phyloP scores from a whole-genome alignment of 345 rosid genomes.

The Mercurialis annua region DNA sequence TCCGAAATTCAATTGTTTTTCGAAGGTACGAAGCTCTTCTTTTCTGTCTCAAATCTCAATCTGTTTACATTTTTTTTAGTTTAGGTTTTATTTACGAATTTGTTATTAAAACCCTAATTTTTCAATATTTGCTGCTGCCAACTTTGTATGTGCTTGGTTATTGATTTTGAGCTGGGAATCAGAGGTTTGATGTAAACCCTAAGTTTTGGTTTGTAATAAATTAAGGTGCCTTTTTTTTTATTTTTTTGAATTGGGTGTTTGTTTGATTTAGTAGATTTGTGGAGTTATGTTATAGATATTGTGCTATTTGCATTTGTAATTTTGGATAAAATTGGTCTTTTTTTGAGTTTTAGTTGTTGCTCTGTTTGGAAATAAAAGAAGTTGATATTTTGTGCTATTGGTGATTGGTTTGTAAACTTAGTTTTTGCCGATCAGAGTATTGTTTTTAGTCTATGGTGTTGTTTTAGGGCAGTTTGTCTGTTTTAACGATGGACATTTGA shows the following conservation, averaged over 20 bases:
- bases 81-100: slow-evolving; percentile 28
- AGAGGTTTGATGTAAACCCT: slow-evolving; percentile 39
- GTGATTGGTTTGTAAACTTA: slow-evolving; percentile 5
- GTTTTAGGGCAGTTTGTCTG: slow-evolving; percentile 1
- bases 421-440: slow-evolving; percentile 24
- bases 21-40: slow-evolving; percentile 20
- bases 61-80: not conserved
- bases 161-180: slow-evolving; percentile 14
- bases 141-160: slow-evolving; percentile 17
- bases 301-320: slow-evolving; percentile 6
- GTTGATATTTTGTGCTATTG: slow-evolving; percentile 8
- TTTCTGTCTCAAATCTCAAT: not conserved
- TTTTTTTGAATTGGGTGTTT: slow-evolving; percentile 11
- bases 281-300: not conserved
- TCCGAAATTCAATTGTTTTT: slow-evolving; percentile 32
- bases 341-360: slow-evolving; percentile 19
- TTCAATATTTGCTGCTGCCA: slow-evolving; percentile 2
- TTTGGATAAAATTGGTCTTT: not conserved
- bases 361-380: slow-evolving; percentile 20
- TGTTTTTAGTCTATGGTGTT: slow-evolving; percentile 4
- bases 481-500: slow-evolving; percentile 1
- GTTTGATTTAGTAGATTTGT: slow-evolving; percentile 23
- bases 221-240: slow-evolving; percentile 3
- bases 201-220: slow-evolving; percentile 26
- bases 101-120: slow-evolving; percentile 55